Conservation (phyloP, 768 basidiomycete genomes). For the Leucocoprinus leucothites region DNA sequence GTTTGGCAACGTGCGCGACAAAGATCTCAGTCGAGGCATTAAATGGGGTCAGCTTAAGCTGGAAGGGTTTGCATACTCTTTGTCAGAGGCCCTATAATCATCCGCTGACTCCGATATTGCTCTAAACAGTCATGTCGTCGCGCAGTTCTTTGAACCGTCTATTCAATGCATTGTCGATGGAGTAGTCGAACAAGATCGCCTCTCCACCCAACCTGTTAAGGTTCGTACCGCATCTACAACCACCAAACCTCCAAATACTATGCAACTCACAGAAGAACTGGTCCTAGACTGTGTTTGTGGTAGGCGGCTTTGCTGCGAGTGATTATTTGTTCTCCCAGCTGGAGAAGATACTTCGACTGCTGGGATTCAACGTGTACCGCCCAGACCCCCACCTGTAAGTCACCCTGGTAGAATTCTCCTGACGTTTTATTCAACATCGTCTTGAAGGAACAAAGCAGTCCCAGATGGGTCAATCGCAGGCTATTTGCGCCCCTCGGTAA, state of each 20-base stretch:
- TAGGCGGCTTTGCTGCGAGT: conserved; percentile 23
- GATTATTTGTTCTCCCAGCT: conserved; percentile 20
- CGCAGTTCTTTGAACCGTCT: conserved; percentile 20
- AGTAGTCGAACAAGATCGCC: conserved; percentile 13
- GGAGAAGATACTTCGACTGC: conserved; percentile 9
- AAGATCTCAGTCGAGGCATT: conserved; percentile 16
- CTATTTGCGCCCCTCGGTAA: conserved; percentile 25
- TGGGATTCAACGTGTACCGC: conserved; percentile 12
- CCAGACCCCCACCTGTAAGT: conserved; percentile 18
- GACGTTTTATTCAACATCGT: background rate
- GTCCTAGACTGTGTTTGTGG: conserved; percentile 22
- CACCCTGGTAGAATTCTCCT: too few relatives aligned
- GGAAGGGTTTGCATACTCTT: conserved; percentile 14
- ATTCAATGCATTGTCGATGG: conserved; percentile 18
- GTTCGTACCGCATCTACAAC: conserved; percentile 5
- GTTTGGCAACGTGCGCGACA: conserved; percentile 20
- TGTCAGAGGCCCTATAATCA: background rate
- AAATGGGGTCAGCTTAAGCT: conserved; percentile 19
- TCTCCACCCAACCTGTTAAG: conserved; percentile 14
- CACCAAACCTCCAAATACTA: background rate
- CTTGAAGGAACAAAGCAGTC: conserved; percentile 27
- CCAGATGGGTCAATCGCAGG: conserved; percentile 28
- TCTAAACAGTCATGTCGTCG: conserved; percentile 15
- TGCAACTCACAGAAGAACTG: background rate
- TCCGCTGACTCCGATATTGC: too few relatives aligned